Conservation (phyloP, 2,329 filamentous ascomycete genomes). For the Sporothrix variecibatus region DNA sequence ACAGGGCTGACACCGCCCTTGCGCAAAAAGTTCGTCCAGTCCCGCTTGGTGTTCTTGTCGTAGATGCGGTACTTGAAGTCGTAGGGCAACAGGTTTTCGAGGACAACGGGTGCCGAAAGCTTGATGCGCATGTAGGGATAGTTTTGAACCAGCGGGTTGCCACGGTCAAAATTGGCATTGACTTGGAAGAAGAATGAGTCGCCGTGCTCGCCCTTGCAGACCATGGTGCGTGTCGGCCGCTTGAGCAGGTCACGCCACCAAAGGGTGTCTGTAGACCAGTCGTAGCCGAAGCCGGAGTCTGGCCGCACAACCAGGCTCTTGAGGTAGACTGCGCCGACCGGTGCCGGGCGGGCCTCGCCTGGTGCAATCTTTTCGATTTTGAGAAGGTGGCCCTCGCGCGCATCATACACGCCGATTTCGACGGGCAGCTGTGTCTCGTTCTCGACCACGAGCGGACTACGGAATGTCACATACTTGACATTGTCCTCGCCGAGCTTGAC, state of each 20-base stretch:
- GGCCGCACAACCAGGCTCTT: constrained; percentile 87
- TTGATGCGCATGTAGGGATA: constrained; percentile 96
- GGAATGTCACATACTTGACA: constrained; percentile 95
- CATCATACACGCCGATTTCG: constrained; percentile 88
- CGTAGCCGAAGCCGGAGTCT: constrained; percentile 94
- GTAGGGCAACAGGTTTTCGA: constrained; percentile 92
- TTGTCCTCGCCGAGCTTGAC: constrained; percentile 90
- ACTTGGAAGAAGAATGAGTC: constrained; percentile 97
- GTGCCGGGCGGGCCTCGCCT: constrained; percentile 84
- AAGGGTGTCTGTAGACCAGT: constrained; percentile 86
- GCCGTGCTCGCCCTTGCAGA: constrained; percentile 82
- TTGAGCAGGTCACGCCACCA: constrained; percentile 93
- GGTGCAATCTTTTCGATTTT: constrained; percentile 98
- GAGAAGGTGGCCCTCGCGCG: constrained; percentile 81
- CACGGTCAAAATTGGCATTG: constrained; percentile 80
- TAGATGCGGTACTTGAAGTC: constrained; percentile 99
- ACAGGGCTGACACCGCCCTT: constrained; percentile 97
- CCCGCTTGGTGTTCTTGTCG: constrained; percentile 96
- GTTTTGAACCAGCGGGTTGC: constrained; percentile 75
- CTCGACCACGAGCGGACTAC: constrained; percentile 87
- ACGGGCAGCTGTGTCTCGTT: constrained; percentile 97
- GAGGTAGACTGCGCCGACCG: constrained; percentile 87
- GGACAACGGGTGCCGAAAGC: constrained; percentile 85
- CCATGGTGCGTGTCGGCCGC: constrained; percentile 80
- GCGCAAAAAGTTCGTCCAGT: constrained; percentile 97